Conservation (phyloP, 805 yeast genomes). For the Yarrowia porcina region DNA sequence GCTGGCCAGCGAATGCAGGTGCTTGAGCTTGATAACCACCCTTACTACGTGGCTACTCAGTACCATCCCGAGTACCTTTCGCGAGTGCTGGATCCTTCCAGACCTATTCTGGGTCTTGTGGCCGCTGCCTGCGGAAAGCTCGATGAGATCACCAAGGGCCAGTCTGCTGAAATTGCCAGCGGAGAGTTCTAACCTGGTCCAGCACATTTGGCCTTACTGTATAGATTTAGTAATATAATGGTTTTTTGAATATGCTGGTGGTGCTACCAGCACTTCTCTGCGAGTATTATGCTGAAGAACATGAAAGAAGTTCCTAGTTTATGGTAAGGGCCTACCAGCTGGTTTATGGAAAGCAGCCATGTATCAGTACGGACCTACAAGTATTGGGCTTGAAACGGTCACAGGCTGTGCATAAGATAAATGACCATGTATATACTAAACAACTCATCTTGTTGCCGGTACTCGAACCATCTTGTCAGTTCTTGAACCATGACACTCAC, state of each 20-base stretch:
- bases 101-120: conserved; percentile 92
- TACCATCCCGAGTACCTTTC: conserved; percentile 98
- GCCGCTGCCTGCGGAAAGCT: conserved; percentile 90
- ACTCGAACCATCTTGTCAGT: too few relatives aligned
- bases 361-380: too few relatives aligned
- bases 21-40: conserved; percentile 79
- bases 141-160: conserved; percentile 50
- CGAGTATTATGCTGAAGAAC: too few relatives aligned
- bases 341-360: too few relatives aligned
- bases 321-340: too few relatives aligned
- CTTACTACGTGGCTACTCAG: conserved; percentile 91
- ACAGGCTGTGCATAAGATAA: neutral
- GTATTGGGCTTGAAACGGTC: too few relatives aligned
- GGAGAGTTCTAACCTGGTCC: conserved; percentile 23
- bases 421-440: too few relatives aligned
- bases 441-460: too few relatives aligned
- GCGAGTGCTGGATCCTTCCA: conserved; percentile 92
- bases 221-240: conserved; percentile 21
- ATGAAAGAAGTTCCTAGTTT: too few relatives aligned
- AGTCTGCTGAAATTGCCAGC: conserved; percentile 23
- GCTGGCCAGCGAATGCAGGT: conserved; percentile 89
- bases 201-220: neutral
- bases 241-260: too few relatives aligned
- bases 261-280: too few relatives aligned
- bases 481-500: neutral